Percentiles rank a stretch among this genome's conserved stretches.
Conservation (phyloP, 2,329 filamentous ascomycete genomes). For the Proliferodiscus dingleyae region DNA sequence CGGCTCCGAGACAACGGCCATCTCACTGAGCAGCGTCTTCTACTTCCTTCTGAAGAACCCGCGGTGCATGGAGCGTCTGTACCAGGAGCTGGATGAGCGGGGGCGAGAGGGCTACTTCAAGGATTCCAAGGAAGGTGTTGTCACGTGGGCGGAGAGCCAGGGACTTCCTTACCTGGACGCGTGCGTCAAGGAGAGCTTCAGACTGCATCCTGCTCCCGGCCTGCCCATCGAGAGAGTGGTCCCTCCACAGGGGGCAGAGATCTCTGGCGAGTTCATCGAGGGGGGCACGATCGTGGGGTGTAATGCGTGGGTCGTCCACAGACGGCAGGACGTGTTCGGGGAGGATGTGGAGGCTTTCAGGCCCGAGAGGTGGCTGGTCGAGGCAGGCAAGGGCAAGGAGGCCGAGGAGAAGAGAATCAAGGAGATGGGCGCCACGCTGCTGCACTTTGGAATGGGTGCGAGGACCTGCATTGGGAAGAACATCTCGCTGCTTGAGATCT, state of each 20-base stretch:
- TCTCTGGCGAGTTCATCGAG: slow-evolving; percentile 56
- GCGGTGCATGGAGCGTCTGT: slow-evolving; percentile 47
- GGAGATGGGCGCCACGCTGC: slow-evolving; percentile 65
- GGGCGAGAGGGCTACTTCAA: slow-evolving; percentile 46
- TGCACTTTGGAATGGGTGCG: slow-evolving; percentile 68
- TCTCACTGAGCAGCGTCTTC: slow-evolving; percentile 65
- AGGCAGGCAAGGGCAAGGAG: slow-evolving; percentile 34
- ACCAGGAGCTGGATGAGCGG: slow-evolving; percentile 58
- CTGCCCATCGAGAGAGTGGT: slow-evolving; percentile 70
- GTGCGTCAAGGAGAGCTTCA: slow-evolving; percentile 72
- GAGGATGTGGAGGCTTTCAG: slow-evolving; percentile 59
- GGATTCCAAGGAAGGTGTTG: slow-evolving; percentile 51
- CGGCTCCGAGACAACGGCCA: slow-evolving; percentile 75
- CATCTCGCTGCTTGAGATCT: slow-evolving; percentile 58
- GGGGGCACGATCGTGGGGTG: slow-evolving; percentile 72
- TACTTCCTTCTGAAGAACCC: slow-evolving; percentile 68
- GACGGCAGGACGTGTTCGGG: slow-evolving; percentile 63
- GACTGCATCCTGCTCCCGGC: slow-evolving; percentile 69
- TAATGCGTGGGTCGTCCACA: slow-evolving; percentile 71
- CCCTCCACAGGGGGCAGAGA: slow-evolving; percentile 57
- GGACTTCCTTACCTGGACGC: slow-evolving; percentile 72
- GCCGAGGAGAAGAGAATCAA: slow-evolving; percentile 50
- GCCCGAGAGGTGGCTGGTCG: slow-evolving; percentile 62
- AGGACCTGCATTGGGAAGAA: slow-evolving; percentile 68
- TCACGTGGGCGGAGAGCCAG: slow-evolving; percentile 66